Conservation (phyloP, 495 filamentous ascomycete species). For the Talaromyces stipitatus region DNA sequence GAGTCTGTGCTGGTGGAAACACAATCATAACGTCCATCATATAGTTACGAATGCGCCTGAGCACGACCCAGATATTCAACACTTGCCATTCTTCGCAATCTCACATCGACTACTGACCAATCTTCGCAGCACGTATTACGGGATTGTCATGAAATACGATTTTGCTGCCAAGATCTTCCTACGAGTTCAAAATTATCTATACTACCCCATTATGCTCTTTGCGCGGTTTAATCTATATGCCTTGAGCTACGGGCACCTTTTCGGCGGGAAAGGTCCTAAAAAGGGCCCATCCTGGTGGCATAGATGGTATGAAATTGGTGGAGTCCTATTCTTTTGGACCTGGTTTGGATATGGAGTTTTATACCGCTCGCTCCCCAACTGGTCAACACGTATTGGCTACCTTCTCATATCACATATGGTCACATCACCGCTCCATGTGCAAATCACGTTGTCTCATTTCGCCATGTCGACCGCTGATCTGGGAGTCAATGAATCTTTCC, state of each 20-base stretch:
- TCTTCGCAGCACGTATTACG: conserved; percentile 83
- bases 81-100: conserved; percentile 92
- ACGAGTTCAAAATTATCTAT: conserved; percentile 71
- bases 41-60: conserved; percentile 95
- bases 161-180: conserved; percentile 63
- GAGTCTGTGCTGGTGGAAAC: conserved; percentile 96
- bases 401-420: conserved; percentile 82
- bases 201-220: conserved; percentile 78
- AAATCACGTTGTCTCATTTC: conserved; percentile 95
- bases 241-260: conserved; percentile 74
- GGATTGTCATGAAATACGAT: conserved; percentile 80
- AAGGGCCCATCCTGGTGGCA: conserved; percentile 88
- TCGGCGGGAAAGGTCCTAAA: conserved; percentile 65
- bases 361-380: conserved; percentile 67
- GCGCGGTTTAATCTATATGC: conserved; percentile 90
- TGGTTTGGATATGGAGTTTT: conserved; percentile 89
- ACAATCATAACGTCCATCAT: conserved; percentile 95
- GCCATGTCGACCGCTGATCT: conserved; percentile 93
- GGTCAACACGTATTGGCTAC: conserved; percentile 63
- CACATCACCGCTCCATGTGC: conserved; percentile 81
- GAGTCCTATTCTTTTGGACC: conserved; percentile 83
- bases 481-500: conserved; percentile 80
- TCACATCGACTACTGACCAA: conserved; percentile 75
- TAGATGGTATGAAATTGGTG: conserved; percentile 73
- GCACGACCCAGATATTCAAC: conserved; percentile 96